These are phyloP conservation scores for Metschnikowia aberdeeniae DNA, from an alignment of 805 yeast genomes.

Conservation along the genomic window DNA sequence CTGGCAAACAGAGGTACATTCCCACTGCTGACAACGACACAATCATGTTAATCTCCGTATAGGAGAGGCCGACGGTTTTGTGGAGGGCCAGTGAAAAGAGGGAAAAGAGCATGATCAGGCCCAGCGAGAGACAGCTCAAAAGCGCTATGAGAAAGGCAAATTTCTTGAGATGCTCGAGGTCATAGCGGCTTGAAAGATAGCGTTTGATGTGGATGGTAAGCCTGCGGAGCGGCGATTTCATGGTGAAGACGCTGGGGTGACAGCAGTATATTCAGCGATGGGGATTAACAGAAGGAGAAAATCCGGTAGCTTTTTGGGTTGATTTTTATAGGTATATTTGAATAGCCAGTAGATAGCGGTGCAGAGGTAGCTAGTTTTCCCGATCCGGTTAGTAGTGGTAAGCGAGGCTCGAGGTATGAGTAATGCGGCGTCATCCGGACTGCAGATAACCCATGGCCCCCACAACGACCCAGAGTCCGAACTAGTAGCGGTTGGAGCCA, in stretches of 20 bases:
- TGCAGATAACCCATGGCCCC: not conserved
- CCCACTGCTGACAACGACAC: slow-evolving; percentile 76
- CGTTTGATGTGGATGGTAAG: slow-evolving; percentile 43
- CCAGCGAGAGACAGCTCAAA: slow-evolving; percentile 67
- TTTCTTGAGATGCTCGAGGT: slow-evolving; percentile 39
- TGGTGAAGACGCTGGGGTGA: not conserved
- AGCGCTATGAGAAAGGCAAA: slow-evolving; percentile 57
- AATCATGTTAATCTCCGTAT: slow-evolving; percentile 62
- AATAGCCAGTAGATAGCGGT: too few relatives aligned
- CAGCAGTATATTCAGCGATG: not conserved
- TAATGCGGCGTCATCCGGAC: not conserved
- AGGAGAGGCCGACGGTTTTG: slow-evolving; percentile 52
- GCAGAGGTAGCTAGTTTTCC: too few relatives aligned
- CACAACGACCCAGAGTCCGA: too few relatives aligned
- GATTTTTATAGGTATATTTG: too few relatives aligned
- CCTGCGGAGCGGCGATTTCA: slow-evolving; percentile 20
- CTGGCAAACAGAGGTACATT: slow-evolving; percentile 78
- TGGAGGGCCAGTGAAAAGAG: slow-evolving; percentile 71
- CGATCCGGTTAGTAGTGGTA: too few relatives aligned
- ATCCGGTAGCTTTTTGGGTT: not conserved
- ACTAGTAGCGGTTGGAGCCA: too few relatives aligned
- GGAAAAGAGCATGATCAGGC: slow-evolving; percentile 79
- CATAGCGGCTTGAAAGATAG: slow-evolving; percentile 39
- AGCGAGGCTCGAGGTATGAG: not conserved
- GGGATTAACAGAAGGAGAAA: not conserved